Base-by-base conservation (phyloP, 371 early-diverging fungal genomes). In the Polyrhizophydium stewartii region DNA sequence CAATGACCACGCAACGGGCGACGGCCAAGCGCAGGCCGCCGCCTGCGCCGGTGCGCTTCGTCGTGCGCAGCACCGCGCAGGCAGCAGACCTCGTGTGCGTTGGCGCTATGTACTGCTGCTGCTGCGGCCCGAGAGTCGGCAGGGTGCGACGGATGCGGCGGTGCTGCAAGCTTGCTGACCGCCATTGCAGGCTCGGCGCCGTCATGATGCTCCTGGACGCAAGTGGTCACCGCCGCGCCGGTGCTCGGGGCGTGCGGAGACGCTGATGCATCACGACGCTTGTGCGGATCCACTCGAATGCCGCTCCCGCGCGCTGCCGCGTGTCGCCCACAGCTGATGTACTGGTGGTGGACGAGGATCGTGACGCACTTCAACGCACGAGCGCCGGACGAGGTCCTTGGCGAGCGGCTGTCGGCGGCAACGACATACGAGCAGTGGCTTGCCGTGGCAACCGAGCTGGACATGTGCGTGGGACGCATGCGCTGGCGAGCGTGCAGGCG, bases 341-440 rank as follows among this genome's bases (percentile, higher is more conserved):
- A 19, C 19, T n/a, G 3, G 10, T 45, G 3, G 19, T 45, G 45
- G 45, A 45, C 19, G 10, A 5, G 24, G 5, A 5, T 45, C 24
- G 45, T 24, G 10, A 45, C 24, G 19, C n/a, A 19, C 24, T 45
- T 24, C n/a, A 45, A 45, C 45, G 24, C n/a, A 10, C 45, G n/a
- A 2, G n/a, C 2, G 5, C 57, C 57, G 12, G 57, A 57, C 31
- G 57, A 57, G n/a, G 30, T 43, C 17, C 47, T 59, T 5, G 17
- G 12, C 10, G 49, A 60, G 32, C 67, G 67, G 28, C 63, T 88
- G 7, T 60, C 63, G 7, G 68, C 73, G 28, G 81, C 86, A 9
- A 66, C 59, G 47, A 81, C 70, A 27, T 87, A 85, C 64, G 72
- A 75, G 1, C 86, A 87, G 62, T 89, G 88, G 88, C 58, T 71